Conservation (phyloP, 2,329 filamentous ascomycete genomes). For the Nemania serpens region DNA sequence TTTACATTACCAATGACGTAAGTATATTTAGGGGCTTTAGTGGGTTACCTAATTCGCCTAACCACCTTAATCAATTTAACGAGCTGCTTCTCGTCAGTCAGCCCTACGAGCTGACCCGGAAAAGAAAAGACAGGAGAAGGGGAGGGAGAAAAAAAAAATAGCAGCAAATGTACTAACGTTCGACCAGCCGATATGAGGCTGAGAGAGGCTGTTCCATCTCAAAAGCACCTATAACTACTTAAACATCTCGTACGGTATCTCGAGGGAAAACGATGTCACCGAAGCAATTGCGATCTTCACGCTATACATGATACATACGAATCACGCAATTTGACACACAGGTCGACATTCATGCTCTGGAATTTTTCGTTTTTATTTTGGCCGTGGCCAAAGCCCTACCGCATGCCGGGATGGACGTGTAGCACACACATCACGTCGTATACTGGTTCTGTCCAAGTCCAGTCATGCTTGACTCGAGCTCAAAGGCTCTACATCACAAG, state of each 20-base stretch:
- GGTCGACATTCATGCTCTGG: constrained; percentile 19
- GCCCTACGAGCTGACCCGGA: constrained; percentile 21
- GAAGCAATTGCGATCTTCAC: neutral
- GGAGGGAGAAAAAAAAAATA: neutral
- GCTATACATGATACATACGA: neutral
- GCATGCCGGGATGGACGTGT: constrained; percentile 29
- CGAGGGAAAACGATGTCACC: neutral
- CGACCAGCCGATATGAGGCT: constrained; percentile 29
- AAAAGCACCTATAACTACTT: neutral
- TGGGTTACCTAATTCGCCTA: neutral
- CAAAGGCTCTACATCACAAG: constrained; percentile 15
- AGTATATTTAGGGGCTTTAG: constrained; percentile 5
- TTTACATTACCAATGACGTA: constrained; percentile 20
- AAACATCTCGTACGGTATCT: neutral
- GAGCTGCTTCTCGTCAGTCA: neutral
- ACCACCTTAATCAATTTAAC: no score
- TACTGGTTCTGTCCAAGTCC: constrained; percentile 25
- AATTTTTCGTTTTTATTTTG: constrained; percentile 37
- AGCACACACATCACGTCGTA: constrained; percentile 22
- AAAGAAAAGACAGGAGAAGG: neutral
- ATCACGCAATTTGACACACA: neutral
- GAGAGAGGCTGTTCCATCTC: constrained; percentile 3
- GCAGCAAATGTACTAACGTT: neutral
- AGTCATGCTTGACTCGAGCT: constrained; percentile 18
- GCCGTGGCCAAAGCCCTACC: constrained; percentile 32